phyloP scores from a whole-genome alignment of 2,329 filamentous ascomycete genomes.

The Trichophyton rubrum region DNA sequence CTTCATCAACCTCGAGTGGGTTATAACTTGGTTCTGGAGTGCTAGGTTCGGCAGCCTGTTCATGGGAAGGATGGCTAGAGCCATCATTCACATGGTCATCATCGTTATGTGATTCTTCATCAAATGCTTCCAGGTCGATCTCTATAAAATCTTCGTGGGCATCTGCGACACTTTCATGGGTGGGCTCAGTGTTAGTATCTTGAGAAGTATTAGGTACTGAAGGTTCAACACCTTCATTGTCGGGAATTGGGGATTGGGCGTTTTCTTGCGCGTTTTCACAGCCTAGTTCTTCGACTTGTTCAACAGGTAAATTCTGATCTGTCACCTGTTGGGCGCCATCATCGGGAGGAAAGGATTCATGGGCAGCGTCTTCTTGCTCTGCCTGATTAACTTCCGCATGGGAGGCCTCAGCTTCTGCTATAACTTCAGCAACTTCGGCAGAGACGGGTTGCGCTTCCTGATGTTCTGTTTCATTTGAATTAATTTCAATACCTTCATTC shows the following conservation, averaged over 20 bases:
- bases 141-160: not conserved
- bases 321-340: constrained; percentile 9
- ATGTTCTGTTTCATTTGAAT: not conserved
- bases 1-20: constrained; percentile 23
- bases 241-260: not conserved
- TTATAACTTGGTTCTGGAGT: constrained; percentile 19
- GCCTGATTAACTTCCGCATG: not conserved
- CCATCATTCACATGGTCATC: not conserved
- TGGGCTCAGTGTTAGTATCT: not conserved
- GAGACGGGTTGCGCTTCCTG: not conserved
- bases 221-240: not conserved
- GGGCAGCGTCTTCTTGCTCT: not conserved
- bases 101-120: not conserved
- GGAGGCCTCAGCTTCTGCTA: not conserved
- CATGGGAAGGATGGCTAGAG: not conserved
- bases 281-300: not conserved
- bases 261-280: constrained; percentile 15
- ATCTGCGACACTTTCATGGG: not conserved
- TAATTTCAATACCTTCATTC: not conserved
- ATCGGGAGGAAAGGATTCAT: not conserved
- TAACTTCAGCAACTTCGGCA: not conserved
- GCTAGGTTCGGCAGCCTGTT: not conserved
- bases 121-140: constrained; percentile 7
- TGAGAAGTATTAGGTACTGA: not conserved
- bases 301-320: not conserved